Conservation (phyloP, 139 green algal species). For the Chlorella vulgaris region DNA sequence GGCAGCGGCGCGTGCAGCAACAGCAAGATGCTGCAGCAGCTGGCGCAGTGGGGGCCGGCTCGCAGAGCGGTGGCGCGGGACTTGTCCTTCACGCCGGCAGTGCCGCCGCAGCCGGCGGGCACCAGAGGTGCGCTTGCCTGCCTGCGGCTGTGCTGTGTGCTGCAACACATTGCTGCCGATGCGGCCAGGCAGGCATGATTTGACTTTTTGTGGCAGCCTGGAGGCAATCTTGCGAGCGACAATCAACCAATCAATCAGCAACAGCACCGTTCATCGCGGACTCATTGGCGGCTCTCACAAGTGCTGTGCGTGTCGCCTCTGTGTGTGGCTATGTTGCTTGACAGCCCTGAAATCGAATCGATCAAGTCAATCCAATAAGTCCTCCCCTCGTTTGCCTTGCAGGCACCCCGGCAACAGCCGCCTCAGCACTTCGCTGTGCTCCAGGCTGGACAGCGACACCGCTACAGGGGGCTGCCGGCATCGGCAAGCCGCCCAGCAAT, state of each 20-base stretch:
- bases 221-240: too few relatives aligned
- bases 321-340: too few relatives aligned
- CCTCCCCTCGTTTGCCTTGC: neutral
- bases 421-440: neutral
- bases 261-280: too few relatives aligned
- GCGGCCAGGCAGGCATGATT: too few relatives aligned
- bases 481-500: neutral
- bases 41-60: neutral
- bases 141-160: neutral
- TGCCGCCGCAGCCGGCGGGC: too few relatives aligned
- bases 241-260: too few relatives aligned
- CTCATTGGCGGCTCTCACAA: too few relatives aligned
- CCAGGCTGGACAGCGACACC: too few relatives aligned
- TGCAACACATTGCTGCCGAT: neutral
- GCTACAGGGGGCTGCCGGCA: neutral
- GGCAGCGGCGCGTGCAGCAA: conserved; percentile 12
- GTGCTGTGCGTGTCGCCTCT: too few relatives aligned
- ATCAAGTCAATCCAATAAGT: neutral
- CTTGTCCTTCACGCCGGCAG: conserved; percentile 9
- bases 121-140: neutral
- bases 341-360: too few relatives aligned
- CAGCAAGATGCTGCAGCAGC: neutral
- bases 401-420: conserved; percentile 5
- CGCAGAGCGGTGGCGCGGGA: conserved; percentile 4
- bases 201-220: too few relatives aligned